Evolutionary conservation across 129 eudicot species (phyloP), one percentile per base, ranked within the genome.

Genomic region (Ambrosia artemisiifolia): DNA sequence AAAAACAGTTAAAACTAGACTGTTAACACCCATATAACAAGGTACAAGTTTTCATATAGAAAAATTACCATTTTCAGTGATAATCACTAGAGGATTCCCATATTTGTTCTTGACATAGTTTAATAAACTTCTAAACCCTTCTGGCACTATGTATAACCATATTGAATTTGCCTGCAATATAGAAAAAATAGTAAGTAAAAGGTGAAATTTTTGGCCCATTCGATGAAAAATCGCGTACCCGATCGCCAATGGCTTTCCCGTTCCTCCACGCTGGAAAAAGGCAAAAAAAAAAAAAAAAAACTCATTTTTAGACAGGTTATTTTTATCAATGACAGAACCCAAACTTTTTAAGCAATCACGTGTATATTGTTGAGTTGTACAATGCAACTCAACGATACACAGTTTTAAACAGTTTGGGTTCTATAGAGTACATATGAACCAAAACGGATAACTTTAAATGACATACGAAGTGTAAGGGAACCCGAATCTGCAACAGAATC

Each of bases 131-230:
- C 99, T 86, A 46, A 95, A 86, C 49, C 99, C 99, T 14, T 65
- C 83, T 67, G 99, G 99, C 47, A 90, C 94, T 54, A 90, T 95
- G 83, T 95, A 95, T 78, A 95, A 48, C 99, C 99, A 95, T 84
- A 95, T 74, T 1, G 99, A 85, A 80, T 91, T 84, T 14, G 97
- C 97, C 99, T 93, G 83, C 86, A 80, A 56, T 17, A 2, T 30
- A 32, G 11, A 0, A 14, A 57, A 24, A 28, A 32, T 32, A 12
- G 17, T 6, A 6, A 32, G 65, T 60, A 32, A 60, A 60, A 33
- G 5, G 11, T 32, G 65, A 60, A 42, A 32, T 12, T 8, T 12
- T 48, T n/a, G 17, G 14, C 48, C 40, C 9, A 12, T 33, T 63
- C 12, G 7, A 28, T 34, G 42, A 16, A 55, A 30, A 2, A 53